Percentiles rank a stretch among this genome's conserved stretches.
Evolutionary conservation across 257 asterid species (phyloP).

Genomic region (Nicotiana tabacum): DNA sequence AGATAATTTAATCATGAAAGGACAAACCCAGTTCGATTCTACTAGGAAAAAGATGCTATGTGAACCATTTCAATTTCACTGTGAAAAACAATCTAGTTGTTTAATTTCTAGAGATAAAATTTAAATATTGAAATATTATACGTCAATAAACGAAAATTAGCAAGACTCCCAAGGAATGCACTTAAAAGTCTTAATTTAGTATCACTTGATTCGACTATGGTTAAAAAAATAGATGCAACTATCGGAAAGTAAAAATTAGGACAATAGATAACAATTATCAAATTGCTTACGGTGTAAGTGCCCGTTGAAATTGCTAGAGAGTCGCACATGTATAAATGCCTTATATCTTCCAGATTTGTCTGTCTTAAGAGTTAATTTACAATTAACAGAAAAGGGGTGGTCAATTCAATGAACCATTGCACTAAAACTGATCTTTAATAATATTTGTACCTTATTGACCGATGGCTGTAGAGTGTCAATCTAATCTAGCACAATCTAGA

Average conservation of each 20-base stretch:
- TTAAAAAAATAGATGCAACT: background rate
- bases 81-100: background rate
- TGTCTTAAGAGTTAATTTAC: background rate
- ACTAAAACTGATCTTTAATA: background rate
- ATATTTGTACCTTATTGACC: background rate
- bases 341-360: background rate
- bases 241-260: background rate
- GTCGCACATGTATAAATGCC: background rate
- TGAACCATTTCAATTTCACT: background rate
- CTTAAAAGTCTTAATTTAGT: background rate
- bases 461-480: background rate
- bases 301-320: background rate
- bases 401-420: slow-evolving; percentile 1
- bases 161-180: background rate
- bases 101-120: background rate
- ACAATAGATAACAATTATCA: background rate
- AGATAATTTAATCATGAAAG: too few relatives aligned
- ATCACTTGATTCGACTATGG: background rate
- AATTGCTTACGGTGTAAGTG: background rate
- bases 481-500: background rate
- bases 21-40: too few relatives aligned
- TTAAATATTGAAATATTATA: background rate
- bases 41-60: too few relatives aligned
- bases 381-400: background rate
- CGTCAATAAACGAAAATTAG: background rate